A percentile compares a stretch with the other conserved stretches of the same genome.
These are phyloP conservation scores for Gymnopilus dilepis DNA, from an alignment of 768 basidiomycete genomes.

Conservation along the genomic window DNA sequence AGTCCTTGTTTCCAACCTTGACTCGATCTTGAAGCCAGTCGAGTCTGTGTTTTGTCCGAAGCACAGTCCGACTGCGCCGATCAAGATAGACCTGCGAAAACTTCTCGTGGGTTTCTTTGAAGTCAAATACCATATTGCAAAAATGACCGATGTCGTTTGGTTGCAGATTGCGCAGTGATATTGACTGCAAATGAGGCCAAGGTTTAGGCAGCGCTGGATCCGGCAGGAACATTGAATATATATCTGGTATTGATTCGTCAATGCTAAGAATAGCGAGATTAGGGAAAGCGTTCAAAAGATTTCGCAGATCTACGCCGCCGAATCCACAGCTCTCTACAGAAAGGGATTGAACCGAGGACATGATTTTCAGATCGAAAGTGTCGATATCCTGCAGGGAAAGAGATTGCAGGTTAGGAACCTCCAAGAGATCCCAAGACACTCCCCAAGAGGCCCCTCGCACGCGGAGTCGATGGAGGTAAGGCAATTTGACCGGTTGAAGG, in stretches of 20 bases:
- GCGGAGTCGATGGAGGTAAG: conserved; percentile 44
- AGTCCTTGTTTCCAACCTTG: conserved; percentile 35
- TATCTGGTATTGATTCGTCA: conserved; percentile 37
- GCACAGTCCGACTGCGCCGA: conserved; percentile 39
- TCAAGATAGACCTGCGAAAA: conserved; percentile 38
- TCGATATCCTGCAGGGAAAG: conserved; percentile 41
- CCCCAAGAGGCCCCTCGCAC: conserved; percentile 42
- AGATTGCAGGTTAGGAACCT: conserved; percentile 40
- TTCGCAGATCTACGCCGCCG: conserved; percentile 34
- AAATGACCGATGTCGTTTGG: conserved; percentile 36
- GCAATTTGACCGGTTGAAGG: conserved; percentile 36
- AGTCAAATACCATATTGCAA: conserved; percentile 34
- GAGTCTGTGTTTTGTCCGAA: conserved; percentile 36
- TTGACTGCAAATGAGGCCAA: conserved; percentile 42
- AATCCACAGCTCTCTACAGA: conserved; percentile 41
- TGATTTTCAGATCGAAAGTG: conserved; percentile 36
- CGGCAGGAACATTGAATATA: conserved; percentile 36
- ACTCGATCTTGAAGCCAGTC: conserved; percentile 35
- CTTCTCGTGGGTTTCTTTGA: conserved; percentile 17
- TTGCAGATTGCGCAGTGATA: conserved; percentile 40
- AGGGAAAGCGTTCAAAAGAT: conserved; percentile 42
- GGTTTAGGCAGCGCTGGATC: conserved; percentile 12
- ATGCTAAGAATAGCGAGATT: conserved; percentile 37
- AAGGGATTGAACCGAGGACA: conserved; percentile 40
- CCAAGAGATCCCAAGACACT: conserved; percentile 39